A percentile compares a stretch with the other conserved stretches of the same genome.
Conservation (phyloP, 2,329 filamentous ascomycete genomes). For the Phyllosticta ampelicida region DNA sequence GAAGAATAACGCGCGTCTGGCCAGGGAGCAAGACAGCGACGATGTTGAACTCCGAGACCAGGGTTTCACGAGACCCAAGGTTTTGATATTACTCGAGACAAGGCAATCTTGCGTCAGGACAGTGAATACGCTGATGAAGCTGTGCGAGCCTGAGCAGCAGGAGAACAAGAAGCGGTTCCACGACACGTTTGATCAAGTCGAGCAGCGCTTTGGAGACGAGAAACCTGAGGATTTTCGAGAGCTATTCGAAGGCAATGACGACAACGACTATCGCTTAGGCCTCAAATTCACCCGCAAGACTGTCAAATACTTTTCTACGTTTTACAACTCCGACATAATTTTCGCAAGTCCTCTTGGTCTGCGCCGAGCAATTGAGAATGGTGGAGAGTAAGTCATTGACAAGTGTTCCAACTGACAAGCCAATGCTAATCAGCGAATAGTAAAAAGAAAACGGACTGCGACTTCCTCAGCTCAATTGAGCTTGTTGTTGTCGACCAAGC, state of each 20-base stretch:
- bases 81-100: slow-evolving; percentile 82
- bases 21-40: slow-evolving; percentile 51
- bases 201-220: slow-evolving; percentile 57
- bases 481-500: slow-evolving; percentile 83
- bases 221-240: slow-evolving; percentile 81
- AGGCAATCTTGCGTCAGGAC: slow-evolving; percentile 73
- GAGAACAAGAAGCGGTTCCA: slow-evolving; percentile 91
- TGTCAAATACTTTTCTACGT: slow-evolving; percentile 86
- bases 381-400: slow-evolving; percentile 34
- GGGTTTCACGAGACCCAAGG: slow-evolving; percentile 89
- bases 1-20: slow-evolving; percentile 77
- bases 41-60: slow-evolving; percentile 74
- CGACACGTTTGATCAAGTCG: slow-evolving; percentile 63
- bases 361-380: slow-evolving; percentile 77
- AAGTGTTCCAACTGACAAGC: slow-evolving; percentile 26
- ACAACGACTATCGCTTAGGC: slow-evolving; percentile 94
- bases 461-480: slow-evolving; percentile 92
- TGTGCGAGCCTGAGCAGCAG: slow-evolving; percentile 78
- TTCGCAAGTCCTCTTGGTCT: slow-evolving; percentile 83
- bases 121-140: slow-evolving; percentile 62
- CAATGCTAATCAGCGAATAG: slow-evolving; percentile 13
- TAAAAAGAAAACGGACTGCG: slow-evolving; percentile 59
- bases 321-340: slow-evolving; percentile 94
- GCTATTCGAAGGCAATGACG: slow-evolving; percentile 87
- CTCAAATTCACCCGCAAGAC: slow-evolving; percentile 95